These are phyloP conservation scores for Cryptosporidium viatorum DNA, from an alignment of 169 alveolate genomes.

Conservation along the genomic window DNA sequence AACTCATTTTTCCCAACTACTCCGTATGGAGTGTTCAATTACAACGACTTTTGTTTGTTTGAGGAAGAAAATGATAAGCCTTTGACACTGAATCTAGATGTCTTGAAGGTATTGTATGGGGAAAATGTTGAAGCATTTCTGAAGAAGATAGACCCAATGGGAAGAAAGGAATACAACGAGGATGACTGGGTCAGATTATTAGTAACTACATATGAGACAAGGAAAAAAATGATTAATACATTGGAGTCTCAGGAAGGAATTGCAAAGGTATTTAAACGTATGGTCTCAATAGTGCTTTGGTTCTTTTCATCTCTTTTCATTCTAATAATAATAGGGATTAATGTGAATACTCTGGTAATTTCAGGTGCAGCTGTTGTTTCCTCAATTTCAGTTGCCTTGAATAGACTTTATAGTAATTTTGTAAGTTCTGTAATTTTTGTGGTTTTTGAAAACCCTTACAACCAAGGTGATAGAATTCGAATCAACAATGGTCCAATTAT, in stretches of 20 bases:
- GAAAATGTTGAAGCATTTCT: slow-evolving; percentile 36
- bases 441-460: slow-evolving; percentile 89
- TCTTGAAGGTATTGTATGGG: slow-evolving; percentile 61
- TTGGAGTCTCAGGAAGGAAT: slow-evolving; percentile 83
- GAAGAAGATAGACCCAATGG: slow-evolving; percentile 58
- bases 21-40: slow-evolving; percentile 40
- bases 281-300: slow-evolving; percentile 84
- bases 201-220: slow-evolving; percentile 64
- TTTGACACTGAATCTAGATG: slow-evolving; percentile 21
- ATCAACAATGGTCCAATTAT: slow-evolving; percentile 86
- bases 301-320: slow-evolving; percentile 81
- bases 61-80: slow-evolving; percentile 52
- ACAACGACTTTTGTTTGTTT: slow-evolving; percentile 41
- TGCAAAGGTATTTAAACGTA: slow-evolving; percentile 83
- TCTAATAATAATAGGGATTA: slow-evolving; percentile 84
- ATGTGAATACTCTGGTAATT: slow-evolving; percentile 87
- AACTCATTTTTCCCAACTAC: slow-evolving; percentile 53
- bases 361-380: slow-evolving; percentile 90
- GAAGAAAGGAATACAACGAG: slow-evolving; percentile 51
- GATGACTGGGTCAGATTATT: slow-evolving; percentile 74
- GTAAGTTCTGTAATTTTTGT: slow-evolving; percentile 88
- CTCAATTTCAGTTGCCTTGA: slow-evolving; percentile 86
- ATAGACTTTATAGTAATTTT: slow-evolving; percentile 87
- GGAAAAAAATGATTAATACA: slow-evolving; percentile 72
- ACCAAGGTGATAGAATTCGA: slow-evolving; percentile 87